phyloP scores from a whole-genome alignment of 176 grass and related monocot species.

The Eremochloa ophiuroides region DNA sequence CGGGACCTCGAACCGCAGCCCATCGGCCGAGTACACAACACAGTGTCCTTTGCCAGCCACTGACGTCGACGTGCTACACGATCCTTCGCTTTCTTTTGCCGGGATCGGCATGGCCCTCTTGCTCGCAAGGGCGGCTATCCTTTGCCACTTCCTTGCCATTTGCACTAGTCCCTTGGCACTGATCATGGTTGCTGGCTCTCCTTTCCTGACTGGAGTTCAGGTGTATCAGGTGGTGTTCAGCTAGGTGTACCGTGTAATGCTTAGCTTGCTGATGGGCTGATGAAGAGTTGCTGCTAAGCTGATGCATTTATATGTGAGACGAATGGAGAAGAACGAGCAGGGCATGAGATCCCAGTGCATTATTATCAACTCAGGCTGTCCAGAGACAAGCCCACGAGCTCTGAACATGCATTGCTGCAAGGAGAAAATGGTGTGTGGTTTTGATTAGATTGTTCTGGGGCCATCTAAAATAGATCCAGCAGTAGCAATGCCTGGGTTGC shows the following conservation, averaged over 20 bases:
- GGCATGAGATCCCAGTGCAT: background rate
- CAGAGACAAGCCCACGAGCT: slow-evolving; percentile 35
- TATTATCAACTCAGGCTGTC: slow-evolving; percentile 5
- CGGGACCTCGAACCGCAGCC: slow-evolving; percentile 42
- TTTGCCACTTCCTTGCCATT: slow-evolving; percentile 23
- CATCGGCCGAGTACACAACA: slow-evolving; percentile 28
- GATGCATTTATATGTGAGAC: slow-evolving; percentile 10
- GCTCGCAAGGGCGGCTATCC: background rate
- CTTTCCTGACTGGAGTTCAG: background rate
- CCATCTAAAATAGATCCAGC: slow-evolving; percentile 5
- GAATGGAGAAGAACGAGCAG: background rate
- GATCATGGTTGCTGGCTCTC: background rate
- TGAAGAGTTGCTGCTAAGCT: background rate
- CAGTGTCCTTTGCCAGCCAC: slow-evolving; percentile 42
- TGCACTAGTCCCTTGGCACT: slow-evolving; percentile 18
- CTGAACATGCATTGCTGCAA: slow-evolving; percentile 31
- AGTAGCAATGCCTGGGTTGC: background rate
- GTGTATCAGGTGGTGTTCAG: slow-evolving; percentile 4
- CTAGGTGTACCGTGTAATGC: background rate
- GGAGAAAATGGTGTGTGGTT: background rate
- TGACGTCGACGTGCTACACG: background rate
- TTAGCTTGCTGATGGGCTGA: background rate
- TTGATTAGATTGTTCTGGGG: slow-evolving; percentile 15
- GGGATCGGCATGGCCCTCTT: background rate
- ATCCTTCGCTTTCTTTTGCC: background rate